Evolutionary conservation across 345 rosid species (phyloP).

Genomic region (Hevea brasiliensis): DNA sequence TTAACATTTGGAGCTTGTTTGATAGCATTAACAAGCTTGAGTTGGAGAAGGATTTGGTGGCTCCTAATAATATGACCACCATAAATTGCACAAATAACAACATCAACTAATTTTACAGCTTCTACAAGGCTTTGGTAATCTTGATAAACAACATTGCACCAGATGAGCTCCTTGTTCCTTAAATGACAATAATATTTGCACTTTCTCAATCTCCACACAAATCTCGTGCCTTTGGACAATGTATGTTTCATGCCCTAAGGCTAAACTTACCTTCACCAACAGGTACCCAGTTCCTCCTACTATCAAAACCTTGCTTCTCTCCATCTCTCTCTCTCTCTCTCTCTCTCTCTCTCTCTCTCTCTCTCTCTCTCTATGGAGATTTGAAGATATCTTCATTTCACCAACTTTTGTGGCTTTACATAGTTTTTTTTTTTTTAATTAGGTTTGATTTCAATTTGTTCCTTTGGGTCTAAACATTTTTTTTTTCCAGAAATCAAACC

Average conservation of each 20-base stretch:
- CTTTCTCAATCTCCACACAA: slow-evolving; percentile 71
- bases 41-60: slow-evolving; percentile 75
- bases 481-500: too few relatives aligned
- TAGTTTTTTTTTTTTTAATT: too few relatives aligned
- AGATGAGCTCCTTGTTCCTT: slow-evolving; percentile 60
- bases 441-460: too few relatives aligned
- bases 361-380: too few relatives aligned
- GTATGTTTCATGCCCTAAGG: slow-evolving; percentile 59
- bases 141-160: slow-evolving; percentile 52
- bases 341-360: background rate
- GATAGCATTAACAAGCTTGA: slow-evolving; percentile 79
- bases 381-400: too few relatives aligned
- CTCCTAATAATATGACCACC: slow-evolving; percentile 77
- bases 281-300: slow-evolving; percentile 78
- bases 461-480: too few relatives aligned
- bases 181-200: slow-evolving; percentile 58
- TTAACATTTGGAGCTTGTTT: slow-evolving; percentile 81
- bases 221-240: slow-evolving; percentile 60
- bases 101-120: slow-evolving; percentile 66
- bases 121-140: slow-evolving; percentile 51
- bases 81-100: slow-evolving; percentile 73
- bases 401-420: too few relatives aligned
- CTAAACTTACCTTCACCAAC: slow-evolving; percentile 70
- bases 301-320: slow-evolving; percentile 56
- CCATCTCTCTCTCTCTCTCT: slow-evolving; percentile 12